phyloP scores from a whole-genome alignment of 305 asterid genomes.

The Fraxinus dipetala region DNA sequence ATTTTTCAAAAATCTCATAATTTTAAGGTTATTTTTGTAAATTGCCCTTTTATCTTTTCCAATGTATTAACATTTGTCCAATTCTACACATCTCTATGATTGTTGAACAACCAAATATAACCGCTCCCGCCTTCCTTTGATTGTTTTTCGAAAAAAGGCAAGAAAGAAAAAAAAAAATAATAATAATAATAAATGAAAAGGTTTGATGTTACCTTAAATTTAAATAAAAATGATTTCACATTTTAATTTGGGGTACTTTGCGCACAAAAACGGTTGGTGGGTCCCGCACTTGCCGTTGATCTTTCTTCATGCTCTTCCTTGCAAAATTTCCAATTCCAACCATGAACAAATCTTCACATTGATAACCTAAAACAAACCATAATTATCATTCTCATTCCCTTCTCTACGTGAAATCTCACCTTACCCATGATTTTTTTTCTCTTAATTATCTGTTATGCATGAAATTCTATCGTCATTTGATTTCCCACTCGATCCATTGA shows the following conservation, averaged over 20 bases:
- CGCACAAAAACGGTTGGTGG: neutral
- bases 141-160: too few species aligned
- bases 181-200: too few species aligned
- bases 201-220: neutral
- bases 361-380: neutral
- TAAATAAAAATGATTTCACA: neutral
- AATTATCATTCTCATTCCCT: neutral
- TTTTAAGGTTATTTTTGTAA: too few species aligned
- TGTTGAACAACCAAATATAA: too few species aligned
- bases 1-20: too few species aligned
- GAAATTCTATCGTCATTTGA: neutral
- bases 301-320: neutral
- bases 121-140: too few species aligned
- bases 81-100: too few species aligned
- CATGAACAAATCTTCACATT: neutral
- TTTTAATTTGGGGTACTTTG: neutral
- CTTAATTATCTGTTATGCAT: neutral
- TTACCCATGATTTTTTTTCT: neutral
- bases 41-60: too few species aligned
- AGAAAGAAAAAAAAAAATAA: too few species aligned
- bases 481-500: conserved; percentile 21
- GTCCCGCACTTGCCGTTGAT: neutral
- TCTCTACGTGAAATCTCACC: neutral
- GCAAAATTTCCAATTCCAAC: neutral
- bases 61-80: too few species aligned